Evolutionary conservation across 441 rosid species (phyloP).

Genomic region (Croton laevigatus): DNA sequence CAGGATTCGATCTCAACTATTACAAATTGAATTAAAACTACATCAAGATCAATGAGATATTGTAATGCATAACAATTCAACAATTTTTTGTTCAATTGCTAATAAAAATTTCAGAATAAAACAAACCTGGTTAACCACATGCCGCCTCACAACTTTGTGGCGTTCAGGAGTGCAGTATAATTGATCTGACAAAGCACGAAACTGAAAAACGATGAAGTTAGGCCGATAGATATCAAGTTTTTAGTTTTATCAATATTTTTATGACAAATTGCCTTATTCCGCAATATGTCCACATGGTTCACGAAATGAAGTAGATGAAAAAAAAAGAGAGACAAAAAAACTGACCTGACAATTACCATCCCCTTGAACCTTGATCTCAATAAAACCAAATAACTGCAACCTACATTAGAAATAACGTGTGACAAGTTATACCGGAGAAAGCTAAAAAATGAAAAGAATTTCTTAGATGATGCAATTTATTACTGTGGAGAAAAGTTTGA

Average conservation of each 20-base stretch:
- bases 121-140: conserved; percentile 74
- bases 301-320: background rate
- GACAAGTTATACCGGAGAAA: background rate
- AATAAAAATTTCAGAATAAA: background rate
- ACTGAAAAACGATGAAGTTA: conserved; percentile 41
- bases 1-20: conserved; percentile 63
- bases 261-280: background rate
- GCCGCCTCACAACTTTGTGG: conserved; percentile 62
- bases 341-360: conserved; percentile 53
- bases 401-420: conserved; percentile 19
- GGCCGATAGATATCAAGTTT: background rate
- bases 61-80: background rate
- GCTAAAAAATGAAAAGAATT: background rate
- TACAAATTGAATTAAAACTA: conserved; percentile 19
- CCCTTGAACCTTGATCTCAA: conserved; percentile 44
- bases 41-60: conserved; percentile 8
- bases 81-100: background rate
- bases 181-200: conserved; percentile 86
- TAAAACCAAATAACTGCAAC: conserved; percentile 38
- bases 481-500: background rate
- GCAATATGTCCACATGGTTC: background rate
- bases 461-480: background rate
- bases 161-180: conserved; percentile 58
- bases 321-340: conserved; percentile 4
- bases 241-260: background rate